Evolutionary conservation across 2,329 filamentous ascomycete genomes (phyloP).

Genomic region (Didymella pomorum): DNA sequence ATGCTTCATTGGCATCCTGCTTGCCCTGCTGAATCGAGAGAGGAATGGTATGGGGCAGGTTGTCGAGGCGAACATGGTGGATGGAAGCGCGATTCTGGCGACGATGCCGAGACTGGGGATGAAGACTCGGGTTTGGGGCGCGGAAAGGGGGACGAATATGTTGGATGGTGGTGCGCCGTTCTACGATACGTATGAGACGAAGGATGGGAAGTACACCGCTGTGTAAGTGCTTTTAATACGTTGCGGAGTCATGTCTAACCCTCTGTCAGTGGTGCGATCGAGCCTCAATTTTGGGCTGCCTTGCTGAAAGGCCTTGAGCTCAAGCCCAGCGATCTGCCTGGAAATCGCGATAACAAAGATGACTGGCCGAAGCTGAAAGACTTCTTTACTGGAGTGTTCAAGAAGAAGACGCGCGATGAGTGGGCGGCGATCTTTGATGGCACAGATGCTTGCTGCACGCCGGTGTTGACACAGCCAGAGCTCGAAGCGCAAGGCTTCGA

Average conservation of each 20-base stretch:
- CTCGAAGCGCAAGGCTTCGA: slow-evolving; percentile 71
- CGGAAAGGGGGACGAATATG: slow-evolving; percentile 74
- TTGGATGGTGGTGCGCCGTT: slow-evolving; percentile 87
- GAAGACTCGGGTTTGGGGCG: slow-evolving; percentile 69
- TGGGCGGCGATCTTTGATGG: slow-evolving; percentile 91
- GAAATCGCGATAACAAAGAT: slow-evolving; percentile 64
- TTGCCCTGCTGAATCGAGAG: slow-evolving; percentile 75
- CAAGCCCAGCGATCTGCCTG: slow-evolving; percentile 53
- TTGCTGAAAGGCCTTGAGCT: slow-evolving; percentile 74
- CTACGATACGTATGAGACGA: slow-evolving; percentile 89
- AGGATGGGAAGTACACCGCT: slow-evolving; percentile 79
- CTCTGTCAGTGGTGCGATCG: slow-evolving; percentile 71
- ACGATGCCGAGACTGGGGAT: slow-evolving; percentile 76
- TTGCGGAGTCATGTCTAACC: slow-evolving; percentile 9
- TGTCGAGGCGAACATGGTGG: slow-evolving; percentile 97
- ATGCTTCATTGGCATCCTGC: slow-evolving; percentile 80
- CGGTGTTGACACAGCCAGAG: slow-evolving; percentile 79
- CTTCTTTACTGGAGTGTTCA: slow-evolving; percentile 71
- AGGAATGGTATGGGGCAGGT: slow-evolving; percentile 78
- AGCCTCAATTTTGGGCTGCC: slow-evolving; percentile 81
- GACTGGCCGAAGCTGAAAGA: slow-evolving; percentile 73
- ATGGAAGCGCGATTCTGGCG: slow-evolving; percentile 81
- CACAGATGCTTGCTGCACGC: slow-evolving; percentile 92
- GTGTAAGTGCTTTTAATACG: slow-evolving; percentile 57
- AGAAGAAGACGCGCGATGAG: slow-evolving; percentile 72